These are phyloP conservation scores for Colletotrichum brevisporum DNA, from an alignment of 2,329 filamentous ascomycete species.

Conservation along the genomic window DNA sequence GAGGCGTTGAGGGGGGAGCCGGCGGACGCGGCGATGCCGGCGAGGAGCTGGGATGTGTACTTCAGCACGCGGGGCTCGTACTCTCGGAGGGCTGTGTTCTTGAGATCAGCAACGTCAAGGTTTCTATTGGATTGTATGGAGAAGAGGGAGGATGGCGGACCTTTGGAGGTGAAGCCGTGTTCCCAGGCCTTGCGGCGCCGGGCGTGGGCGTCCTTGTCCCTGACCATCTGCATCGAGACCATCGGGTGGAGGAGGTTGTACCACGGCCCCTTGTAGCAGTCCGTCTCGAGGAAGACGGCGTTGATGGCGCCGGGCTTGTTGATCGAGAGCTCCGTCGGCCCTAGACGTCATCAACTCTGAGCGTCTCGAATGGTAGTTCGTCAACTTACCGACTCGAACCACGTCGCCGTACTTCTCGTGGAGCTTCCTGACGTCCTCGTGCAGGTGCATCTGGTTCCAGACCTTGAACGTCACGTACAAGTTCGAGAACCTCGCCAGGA, in stretches of 20 bases:
- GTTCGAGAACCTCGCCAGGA: conserved; percentile 45
- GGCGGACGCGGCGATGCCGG: conserved; percentile 38
- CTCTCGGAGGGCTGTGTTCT: conserved; percentile 37
- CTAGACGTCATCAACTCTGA: conserved; percentile 36
- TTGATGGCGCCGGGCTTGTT: conserved; percentile 46
- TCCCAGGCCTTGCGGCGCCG: conserved; percentile 52
- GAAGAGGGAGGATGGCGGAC: conserved; percentile 4
- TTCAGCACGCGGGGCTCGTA: conserved; percentile 48
- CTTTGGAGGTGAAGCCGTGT: conserved; percentile 48
- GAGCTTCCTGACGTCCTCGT: conserved; percentile 45
- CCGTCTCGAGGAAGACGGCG: conserved; percentile 45
- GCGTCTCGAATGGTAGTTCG: too few relatives aligned
- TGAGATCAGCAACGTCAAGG: not conserved
- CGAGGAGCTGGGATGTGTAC: conserved; percentile 44
- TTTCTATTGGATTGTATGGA: accelerated
- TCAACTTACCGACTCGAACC: conserved; percentile 45
- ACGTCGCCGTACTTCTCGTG: conserved; percentile 49
- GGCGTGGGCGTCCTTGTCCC: conserved; percentile 49
- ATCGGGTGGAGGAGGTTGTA: conserved; percentile 50
- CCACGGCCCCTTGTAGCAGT: conserved; percentile 51
- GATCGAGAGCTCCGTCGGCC: conserved; percentile 50
- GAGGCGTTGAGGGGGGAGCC: conserved; percentile 45
- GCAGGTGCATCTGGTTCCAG: conserved; percentile 43
- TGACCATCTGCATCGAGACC: conserved; percentile 47
- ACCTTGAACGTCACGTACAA: conserved; percentile 41